Evolutionary conservation across 192 early-diverging fungal genomes (phyloP).

Genomic region (Podila minutissima): DNA sequence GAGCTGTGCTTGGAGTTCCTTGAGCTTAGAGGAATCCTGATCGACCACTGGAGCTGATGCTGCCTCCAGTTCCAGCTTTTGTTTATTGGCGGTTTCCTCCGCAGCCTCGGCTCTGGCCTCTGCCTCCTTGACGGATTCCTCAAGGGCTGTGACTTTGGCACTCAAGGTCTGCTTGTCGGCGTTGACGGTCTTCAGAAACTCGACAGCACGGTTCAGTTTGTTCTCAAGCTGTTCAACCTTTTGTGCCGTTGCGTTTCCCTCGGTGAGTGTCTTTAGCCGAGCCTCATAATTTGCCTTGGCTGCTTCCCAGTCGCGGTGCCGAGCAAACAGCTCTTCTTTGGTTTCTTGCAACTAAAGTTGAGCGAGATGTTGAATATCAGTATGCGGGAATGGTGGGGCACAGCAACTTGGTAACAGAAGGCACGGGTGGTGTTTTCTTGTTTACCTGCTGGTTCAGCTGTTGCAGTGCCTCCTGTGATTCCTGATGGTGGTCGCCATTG

Average conservation of each 20-base stretch:
- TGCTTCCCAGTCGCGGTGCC: conserved; percentile 43
- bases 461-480: conserved; percentile 12
- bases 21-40: not conserved
- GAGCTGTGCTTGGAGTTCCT: conserved; percentile 16
- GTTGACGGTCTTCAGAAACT: conserved; percentile 22
- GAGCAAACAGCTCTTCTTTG: conserved; percentile 18
- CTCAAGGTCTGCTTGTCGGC: conserved; percentile 28
- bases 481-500: conserved; percentile 38
- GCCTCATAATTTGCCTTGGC: conserved; percentile 39
- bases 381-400: not conserved
- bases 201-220: conserved; percentile 21
- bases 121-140: conserved; percentile 10
- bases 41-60: not conserved
- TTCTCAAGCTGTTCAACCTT: conserved; percentile 40
- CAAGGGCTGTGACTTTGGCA: conserved; percentile 6
- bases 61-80: not conserved
- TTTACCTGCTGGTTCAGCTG: conserved; percentile 37
- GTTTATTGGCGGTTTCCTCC: not conserved
- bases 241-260: conserved; percentile 34
- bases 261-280: conserved; percentile 28
- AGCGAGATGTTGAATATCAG: not conserved
- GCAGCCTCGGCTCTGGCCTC: conserved; percentile 8
- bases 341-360: conserved; percentile 27
- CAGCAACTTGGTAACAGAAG: not conserved
- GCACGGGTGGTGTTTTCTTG: not conserved